A percentile compares a stretch with the other conserved stretches of the same genome.
These are phyloP conservation scores for Gastrodia elata DNA, from an alignment of 106 monocot species.

Conservation along the genomic window DNA sequence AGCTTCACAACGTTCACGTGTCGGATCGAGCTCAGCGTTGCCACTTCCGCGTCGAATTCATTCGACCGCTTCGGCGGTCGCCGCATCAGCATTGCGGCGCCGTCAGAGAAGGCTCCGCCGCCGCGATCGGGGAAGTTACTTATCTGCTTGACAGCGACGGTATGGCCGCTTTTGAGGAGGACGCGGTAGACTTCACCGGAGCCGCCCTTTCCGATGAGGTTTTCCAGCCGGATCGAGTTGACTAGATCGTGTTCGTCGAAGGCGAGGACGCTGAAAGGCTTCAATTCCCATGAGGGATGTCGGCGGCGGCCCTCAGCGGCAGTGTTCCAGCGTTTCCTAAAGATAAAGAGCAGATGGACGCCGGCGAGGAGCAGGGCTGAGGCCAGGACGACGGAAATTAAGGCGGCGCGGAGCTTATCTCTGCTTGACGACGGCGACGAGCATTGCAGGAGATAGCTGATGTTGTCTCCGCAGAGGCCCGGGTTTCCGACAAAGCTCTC, in stretches of 20 bases:
- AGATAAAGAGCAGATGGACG: constrained; percentile 8
- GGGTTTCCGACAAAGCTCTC: constrained; percentile 28
- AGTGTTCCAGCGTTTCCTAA: not conserved
- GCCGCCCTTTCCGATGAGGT: constrained; percentile 77
- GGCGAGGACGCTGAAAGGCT: constrained; percentile 59
- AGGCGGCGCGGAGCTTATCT: constrained; percentile 2
- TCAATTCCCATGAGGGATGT: constrained; percentile 41
- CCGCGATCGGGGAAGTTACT: not conserved
- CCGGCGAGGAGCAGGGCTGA: constrained; percentile 12
- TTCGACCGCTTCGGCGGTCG: constrained; percentile 17
- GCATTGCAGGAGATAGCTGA: constrained; percentile 18
- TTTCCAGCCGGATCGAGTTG: constrained; percentile 43
- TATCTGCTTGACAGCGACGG: constrained; percentile 79
- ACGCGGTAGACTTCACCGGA: constrained; percentile 92
- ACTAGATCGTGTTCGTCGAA: constrained; percentile 76
- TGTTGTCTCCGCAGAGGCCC: constrained; percentile 28
- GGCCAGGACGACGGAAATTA: constrained; percentile 13
- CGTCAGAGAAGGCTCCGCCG: not conserved
- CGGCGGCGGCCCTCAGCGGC: not conserved
- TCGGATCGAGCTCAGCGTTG: constrained; percentile 61
- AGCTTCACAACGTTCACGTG: constrained; percentile 93
- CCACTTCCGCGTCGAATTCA: constrained; percentile 76
- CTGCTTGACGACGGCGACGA: not conserved
- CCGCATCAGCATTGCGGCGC: constrained; percentile 25
- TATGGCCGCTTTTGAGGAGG: constrained; percentile 18